A percentile compares a stretch with the other conserved stretches of the same genome.
phyloP scores from a whole-genome alignment of 2,329 filamentous ascomycete species.

The Talaromyces sp. region DNA sequence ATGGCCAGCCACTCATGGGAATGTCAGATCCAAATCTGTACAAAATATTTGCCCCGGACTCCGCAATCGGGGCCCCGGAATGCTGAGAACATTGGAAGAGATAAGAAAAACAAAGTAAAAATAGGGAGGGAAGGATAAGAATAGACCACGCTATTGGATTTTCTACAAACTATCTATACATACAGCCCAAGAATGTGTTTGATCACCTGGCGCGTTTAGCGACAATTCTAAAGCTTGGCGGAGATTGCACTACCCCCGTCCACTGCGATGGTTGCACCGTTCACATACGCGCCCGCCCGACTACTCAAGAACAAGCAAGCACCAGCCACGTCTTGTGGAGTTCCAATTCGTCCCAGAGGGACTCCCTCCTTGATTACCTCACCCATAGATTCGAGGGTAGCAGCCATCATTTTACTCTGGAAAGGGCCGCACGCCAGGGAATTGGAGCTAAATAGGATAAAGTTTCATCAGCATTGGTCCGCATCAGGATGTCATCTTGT shows the following conservation, averaged over 20 bases:
- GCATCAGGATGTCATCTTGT: background rate
- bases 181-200: background rate
- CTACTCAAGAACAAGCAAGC: constrained; percentile 71
- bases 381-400: constrained; percentile 53
- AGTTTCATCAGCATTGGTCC: background rate
- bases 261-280: constrained; percentile 65
- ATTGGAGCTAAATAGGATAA: constrained; percentile 53
- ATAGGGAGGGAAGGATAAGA: background rate
- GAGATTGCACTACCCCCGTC: constrained; percentile 58
- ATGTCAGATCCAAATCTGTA: constrained; percentile 4
- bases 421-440: constrained; percentile 71
- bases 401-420: constrained; percentile 58
- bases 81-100: background rate
- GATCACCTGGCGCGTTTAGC: constrained; percentile 4
- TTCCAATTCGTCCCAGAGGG: constrained; percentile 69
- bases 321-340: constrained; percentile 69
- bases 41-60: background rate
- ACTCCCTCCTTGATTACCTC: constrained; percentile 58
- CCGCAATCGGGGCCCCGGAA: constrained; percentile 1
- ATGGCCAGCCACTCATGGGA: constrained; percentile 8
- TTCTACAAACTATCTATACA: constrained; percentile 12
- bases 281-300: constrained; percentile 67
- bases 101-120: background rate
- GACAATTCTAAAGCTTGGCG: constrained; percentile 41
- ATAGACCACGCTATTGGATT: constrained; percentile 1